Conservation (phyloP, 805 yeast genomes). For the Candida silvicultrix region DNA sequence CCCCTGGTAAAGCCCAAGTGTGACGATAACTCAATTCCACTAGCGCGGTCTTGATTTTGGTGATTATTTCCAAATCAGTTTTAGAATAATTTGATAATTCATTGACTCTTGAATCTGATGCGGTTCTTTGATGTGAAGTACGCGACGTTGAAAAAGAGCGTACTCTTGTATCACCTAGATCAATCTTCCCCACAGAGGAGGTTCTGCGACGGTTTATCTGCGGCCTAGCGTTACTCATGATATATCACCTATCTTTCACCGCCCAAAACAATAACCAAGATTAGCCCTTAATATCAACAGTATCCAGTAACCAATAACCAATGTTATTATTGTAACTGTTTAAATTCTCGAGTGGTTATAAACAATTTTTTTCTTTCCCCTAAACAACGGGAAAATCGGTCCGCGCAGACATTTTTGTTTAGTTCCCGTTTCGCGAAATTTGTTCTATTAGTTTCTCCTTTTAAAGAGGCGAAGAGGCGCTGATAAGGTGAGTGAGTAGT, state of each 20-base stretch:
- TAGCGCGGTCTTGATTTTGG: slow-evolving; percentile 50
- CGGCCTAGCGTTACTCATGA: neutral
- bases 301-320: no score
- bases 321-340: no score
- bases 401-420: neutral
- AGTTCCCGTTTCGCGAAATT: no score
- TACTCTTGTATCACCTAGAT: slow-evolving; percentile 66
- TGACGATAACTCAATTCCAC: slow-evolving; percentile 49
- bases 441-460: no score
- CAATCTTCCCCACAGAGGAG: slow-evolving; percentile 70
- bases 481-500: no score
- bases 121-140: slow-evolving; percentile 35
- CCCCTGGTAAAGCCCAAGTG: slow-evolving; percentile 69
- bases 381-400: neutral
- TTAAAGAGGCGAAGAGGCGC: no score
- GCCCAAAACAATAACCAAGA: no score
- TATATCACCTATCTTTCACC: no score
- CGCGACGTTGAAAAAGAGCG: slow-evolving; percentile 65
- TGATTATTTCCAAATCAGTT: slow-evolving; percentile 46
- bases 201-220: slow-evolving; percentile 32
- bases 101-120: slow-evolving; percentile 29
- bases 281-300: no score
- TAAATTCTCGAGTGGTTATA: no score
- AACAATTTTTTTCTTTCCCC: no score
- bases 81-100: slow-evolving; percentile 25